Base-by-base conservation (phyloP, 2,329 filamentous ascomycete genomes). In the Neonectria faginata region DNA sequence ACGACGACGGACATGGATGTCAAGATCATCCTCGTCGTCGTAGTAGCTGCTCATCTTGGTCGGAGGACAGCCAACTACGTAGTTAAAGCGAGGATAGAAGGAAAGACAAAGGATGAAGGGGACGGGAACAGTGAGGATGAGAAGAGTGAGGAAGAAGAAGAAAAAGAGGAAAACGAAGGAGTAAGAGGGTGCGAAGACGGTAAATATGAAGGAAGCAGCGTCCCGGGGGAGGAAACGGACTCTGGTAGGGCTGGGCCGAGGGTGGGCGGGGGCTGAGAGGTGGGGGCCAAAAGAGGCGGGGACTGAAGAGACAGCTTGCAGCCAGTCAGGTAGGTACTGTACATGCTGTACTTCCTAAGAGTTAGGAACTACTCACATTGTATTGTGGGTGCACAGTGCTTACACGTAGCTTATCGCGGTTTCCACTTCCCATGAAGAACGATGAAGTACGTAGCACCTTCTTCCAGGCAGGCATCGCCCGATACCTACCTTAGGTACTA, bases 21-120 rank as follows among this genome's bases (percentile, higher is more conserved):
- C 83, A 55, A 87, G 71, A 51, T 89, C 86, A 31, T 87, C 86
- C 36, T 88, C 85, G 67, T 85, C 82, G 60, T 83, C 80, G 70
- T 83, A 85, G 72, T 82, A 83, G 67, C 73, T 79, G 62, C 72
- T 77, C 75, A 78, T 80, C n/a, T 57, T 70, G 57, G 10, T 42
- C 18, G 11, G 14, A 25, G 29, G 8, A 11, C 50, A 25, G 29
- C 22, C 18, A 12, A 27, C 16, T 52, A 20, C 22, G 36, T 25
- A n/a, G 31, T 14, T 10, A 3, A 27, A 22, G 11, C 22, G 25
- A 11, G 14, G 12, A 39, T 31, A 5, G 10, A 16, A 16, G 20
- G 3, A 22, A 10, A 18, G 36, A 5, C n/a, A 31, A 25, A 9
- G 4, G 27, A 33, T 41, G 22, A 53, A 20, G 10, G 48, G 18